Evolutionary conservation across 306 rosid genomes (phyloP), one percentile per base, ranked within the genome.

Genomic region (Astragalus membranaceus): DNA sequence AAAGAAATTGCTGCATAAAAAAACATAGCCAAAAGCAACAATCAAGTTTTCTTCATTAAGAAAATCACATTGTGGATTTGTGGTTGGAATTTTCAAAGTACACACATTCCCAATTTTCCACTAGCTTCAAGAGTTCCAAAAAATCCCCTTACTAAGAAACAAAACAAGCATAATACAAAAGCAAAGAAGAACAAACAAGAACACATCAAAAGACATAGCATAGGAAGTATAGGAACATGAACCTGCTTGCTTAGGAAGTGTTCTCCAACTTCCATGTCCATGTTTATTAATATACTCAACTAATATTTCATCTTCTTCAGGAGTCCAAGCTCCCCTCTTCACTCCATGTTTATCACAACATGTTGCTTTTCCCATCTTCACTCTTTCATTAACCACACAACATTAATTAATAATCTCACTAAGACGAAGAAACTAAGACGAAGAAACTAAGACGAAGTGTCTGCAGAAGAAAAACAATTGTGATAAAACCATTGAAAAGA

Each of bases 231-330:
- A 37, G 8, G 10, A 37, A 37, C 44, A 39, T 39, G 44, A 39
- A 54, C 83, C 83, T 68, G 83, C 83, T 15, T 58, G 43, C 42
- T 69, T 79, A 11, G 83, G 86, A 11, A 78, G 78, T 8, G 78
- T 58, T 6, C 83, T 61, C 86, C 86, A 82, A 76, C 70, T 74
- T 43, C 86, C 83, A 58, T 75, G 73, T 23, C 83, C 83, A 65
- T 82, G 72, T 47, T 74, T 70, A 53, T 70, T 58, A 71, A 82
- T 78, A 50, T 82, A 78, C 46, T 82, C 62, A 46, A 65, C 73
- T 20, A 82, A 70, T 17, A 62, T 20, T 78, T 78, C 64, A 47
- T 82, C 81, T 72, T 82, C 86, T 75, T 82, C 83, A n/a, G 78
- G 81, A 33, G 75, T 78, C 86, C 86, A 82, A 43, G 80, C 68